Percentiles rank a stretch among this genome's conserved stretches.
Evolutionary conservation across 768 basidiomycete species (phyloP).

Genomic region (Rhodotorula toruloides): DNA sequence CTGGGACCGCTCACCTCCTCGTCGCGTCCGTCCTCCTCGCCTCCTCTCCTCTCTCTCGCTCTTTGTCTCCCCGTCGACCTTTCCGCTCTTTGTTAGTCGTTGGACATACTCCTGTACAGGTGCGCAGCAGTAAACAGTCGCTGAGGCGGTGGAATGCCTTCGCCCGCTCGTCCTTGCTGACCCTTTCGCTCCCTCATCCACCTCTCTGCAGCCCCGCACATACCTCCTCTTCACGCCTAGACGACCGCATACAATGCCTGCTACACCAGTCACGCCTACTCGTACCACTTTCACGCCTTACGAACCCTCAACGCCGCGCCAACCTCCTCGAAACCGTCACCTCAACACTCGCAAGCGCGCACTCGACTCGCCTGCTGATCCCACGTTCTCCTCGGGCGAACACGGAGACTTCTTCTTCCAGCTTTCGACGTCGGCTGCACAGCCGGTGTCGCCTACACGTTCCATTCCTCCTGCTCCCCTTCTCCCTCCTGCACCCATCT

Average conservation of each 20-base stretch:
- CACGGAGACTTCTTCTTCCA: constrained; percentile 20
- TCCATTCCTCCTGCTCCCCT: constrained; percentile 22
- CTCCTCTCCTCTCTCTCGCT: not conserved
- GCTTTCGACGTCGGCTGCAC: constrained; percentile 12
- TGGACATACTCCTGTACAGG: too few relatives aligned
- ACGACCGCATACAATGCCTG: too few relatives aligned
- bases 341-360: constrained; percentile 25
- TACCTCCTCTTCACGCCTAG: too few relatives aligned
- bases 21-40: not conserved
- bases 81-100: too few relatives aligned
- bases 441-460: constrained; percentile 12
- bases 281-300: constrained; percentile 9
- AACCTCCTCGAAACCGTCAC: constrained; percentile 5
- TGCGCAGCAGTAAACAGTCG: too few relatives aligned
- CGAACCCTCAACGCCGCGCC: too few relatives aligned
- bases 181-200: too few relatives aligned
- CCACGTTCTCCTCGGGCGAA: not conserved
- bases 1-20: not conserved
- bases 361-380: constrained; percentile 4
- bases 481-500: constrained; percentile 25
- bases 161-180: too few relatives aligned
- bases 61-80: too few relatives aligned
- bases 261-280: too few relatives aligned
- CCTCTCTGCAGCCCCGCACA: too few relatives aligned
- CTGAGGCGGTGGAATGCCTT: too few relatives aligned